Evolutionary conservation across 352 stramenopile species (phyloP).

Genomic region (Globisporangium ultimum): DNA sequence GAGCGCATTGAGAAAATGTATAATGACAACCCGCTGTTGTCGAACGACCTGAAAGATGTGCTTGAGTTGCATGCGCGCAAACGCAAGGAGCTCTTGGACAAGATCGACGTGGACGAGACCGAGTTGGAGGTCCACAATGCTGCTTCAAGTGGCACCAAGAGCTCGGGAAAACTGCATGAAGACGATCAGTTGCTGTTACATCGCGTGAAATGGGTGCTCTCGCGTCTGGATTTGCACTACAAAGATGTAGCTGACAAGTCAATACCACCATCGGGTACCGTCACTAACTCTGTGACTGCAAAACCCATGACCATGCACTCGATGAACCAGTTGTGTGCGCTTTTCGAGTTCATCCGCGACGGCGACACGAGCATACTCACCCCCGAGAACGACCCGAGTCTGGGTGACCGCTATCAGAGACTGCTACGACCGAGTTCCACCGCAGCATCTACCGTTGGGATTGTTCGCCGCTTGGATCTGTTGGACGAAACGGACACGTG

Average conservation of each 20-base stretch:
- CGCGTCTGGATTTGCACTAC: constrained; percentile 45
- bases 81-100: constrained; percentile 39
- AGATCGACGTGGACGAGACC: constrained; percentile 52
- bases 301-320: constrained; percentile 12
- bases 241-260: no score
- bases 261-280: no score
- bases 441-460: constrained; percentile 3
- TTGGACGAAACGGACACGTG: constrained; percentile 38
- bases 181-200: constrained; percentile 69
- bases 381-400: constrained; percentile 53
- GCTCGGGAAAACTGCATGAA: not conserved
- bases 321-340: constrained; percentile 60
- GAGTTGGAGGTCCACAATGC: constrained; percentile 55
- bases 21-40: constrained; percentile 58
- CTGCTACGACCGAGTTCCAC: not conserved
- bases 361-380: constrained; percentile 40
- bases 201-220: constrained; percentile 77
- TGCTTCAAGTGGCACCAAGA: not conserved
- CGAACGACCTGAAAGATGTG: constrained; percentile 62
- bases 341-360: constrained; percentile 74
- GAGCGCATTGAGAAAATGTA: constrained; percentile 67
- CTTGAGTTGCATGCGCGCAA: constrained; percentile 43
- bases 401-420: constrained; percentile 7
- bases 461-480: constrained; percentile 35
- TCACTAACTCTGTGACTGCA: no score